Percentiles rank a stretch among this genome's conserved stretches.
Evolutionary conservation across 257 asterid genomes (phyloP).

Genomic region (Ligustrum vulgare): DNA sequence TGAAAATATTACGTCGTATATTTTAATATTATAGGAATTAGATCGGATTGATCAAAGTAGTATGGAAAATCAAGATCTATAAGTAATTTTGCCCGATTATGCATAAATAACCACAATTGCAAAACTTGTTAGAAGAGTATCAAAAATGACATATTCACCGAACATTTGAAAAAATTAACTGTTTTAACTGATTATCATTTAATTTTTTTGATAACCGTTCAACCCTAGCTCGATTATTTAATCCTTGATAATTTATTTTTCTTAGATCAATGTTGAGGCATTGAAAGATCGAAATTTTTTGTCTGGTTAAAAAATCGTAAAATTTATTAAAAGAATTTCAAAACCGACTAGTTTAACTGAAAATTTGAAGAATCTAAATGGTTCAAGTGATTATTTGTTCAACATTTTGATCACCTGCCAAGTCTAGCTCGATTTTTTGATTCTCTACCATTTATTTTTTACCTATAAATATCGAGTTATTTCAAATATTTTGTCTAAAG

Average conservation of each 20-base stretch:
- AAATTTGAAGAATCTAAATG: background rate
- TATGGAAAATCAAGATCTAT: background rate
- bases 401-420: background rate
- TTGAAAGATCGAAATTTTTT: background rate
- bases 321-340: background rate
- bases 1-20: background rate
- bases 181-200: too few species aligned
- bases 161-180: too few species aligned
- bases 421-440: background rate
- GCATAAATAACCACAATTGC: too few species aligned
- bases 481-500: too few species aligned
- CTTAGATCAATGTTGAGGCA: background rate
- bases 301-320: background rate
- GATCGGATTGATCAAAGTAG: background rate
- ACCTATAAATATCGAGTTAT: too few species aligned
- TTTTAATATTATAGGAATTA: too few species aligned
- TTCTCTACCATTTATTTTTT: background rate
- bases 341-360: background rate
- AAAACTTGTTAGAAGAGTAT: too few species aligned
- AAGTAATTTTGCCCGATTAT: too few species aligned
- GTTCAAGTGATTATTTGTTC: background rate
- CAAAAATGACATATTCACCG: too few species aligned
- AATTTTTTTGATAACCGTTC: background rate
- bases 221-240: background rate
- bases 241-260: too few species aligned